These are phyloP conservation scores for Geotrichum restrictum DNA, from an alignment of 1,139 yeast genomes.

Conservation along the genomic window DNA sequence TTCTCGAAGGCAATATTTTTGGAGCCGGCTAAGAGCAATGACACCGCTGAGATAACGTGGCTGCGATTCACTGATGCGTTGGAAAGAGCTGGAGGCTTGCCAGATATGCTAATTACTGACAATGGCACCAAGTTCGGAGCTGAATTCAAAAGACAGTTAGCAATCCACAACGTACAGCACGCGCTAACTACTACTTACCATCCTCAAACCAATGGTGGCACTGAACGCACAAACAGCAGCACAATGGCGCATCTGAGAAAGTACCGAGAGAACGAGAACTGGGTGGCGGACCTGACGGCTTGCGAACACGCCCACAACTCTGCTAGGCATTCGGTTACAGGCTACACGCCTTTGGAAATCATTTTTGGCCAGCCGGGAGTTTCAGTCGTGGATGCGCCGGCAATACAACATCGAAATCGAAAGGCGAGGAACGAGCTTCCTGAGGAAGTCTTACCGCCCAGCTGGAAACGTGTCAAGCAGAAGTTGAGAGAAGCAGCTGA, in stretches of 20 bases:
- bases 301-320: not conserved
- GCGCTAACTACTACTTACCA: not conserved
- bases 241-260: not conserved
- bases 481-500: not conserved
- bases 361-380: not conserved
- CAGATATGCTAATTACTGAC: not conserved
- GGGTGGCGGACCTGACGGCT: not conserved
- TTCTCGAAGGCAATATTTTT: not conserved
- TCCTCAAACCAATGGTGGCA: not conserved
- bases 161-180: not conserved
- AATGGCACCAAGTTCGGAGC: not conserved
- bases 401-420: not conserved
- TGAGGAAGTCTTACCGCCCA: not conserved
- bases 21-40: not conserved
- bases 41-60: not conserved
- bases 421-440: not conserved
- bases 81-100: not conserved
- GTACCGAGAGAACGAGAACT: not conserved
- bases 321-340: not conserved
- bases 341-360: not conserved
- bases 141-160: not conserved
- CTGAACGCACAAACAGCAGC: not conserved
- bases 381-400: not conserved
- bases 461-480: not conserved
- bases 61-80: not conserved